Evolutionary conservation across 176 grass and related monocot species (phyloP).

Genomic region (Carex parvula): DNA sequence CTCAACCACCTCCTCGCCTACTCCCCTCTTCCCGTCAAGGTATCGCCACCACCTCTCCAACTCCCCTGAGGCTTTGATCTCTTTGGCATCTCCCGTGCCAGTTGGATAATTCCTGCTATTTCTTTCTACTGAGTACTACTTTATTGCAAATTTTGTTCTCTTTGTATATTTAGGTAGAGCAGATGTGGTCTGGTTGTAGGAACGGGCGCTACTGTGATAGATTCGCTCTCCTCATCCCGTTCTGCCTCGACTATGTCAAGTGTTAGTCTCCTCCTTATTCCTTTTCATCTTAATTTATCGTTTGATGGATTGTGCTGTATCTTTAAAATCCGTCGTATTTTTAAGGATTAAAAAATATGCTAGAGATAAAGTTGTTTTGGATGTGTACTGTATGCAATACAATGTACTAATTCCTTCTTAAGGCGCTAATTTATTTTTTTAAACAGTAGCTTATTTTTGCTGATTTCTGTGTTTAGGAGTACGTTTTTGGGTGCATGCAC

Average conservation of each 20-base stretch:
- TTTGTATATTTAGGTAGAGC: slow-evolving; percentile 38
- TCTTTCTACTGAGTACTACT: neutral
- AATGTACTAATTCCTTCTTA: neutral
- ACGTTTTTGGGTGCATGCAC: neutral
- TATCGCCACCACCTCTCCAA: neutral
- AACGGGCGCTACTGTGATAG: slow-evolving; percentile 60
- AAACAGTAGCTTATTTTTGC: neutral
- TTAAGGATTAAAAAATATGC: neutral
- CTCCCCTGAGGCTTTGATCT: neutral
- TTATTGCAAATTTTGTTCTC: neutral
- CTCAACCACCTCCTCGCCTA: slow-evolving; percentile 67
- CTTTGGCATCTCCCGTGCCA: neutral
- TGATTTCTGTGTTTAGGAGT: neutral
- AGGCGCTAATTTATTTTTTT: neutral
- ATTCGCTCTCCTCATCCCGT: slow-evolving; percentile 74
- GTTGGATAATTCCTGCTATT: neutral
- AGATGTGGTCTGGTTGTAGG: slow-evolving; percentile 76
- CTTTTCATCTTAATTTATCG: neutral
- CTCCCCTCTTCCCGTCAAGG: slow-evolving; percentile 62
- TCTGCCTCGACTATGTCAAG: slow-evolving; percentile 96
- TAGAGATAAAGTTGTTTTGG: neutral
- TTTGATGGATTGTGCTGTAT: neutral
- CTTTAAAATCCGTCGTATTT: too few relatives aligned
- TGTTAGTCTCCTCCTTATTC: slow-evolving; percentile 40
- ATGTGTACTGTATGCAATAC: neutral